These are phyloP conservation scores for Solanum piurae DNA, from an alignment of 257 asterid species.

Conservation along the genomic window DNA sequence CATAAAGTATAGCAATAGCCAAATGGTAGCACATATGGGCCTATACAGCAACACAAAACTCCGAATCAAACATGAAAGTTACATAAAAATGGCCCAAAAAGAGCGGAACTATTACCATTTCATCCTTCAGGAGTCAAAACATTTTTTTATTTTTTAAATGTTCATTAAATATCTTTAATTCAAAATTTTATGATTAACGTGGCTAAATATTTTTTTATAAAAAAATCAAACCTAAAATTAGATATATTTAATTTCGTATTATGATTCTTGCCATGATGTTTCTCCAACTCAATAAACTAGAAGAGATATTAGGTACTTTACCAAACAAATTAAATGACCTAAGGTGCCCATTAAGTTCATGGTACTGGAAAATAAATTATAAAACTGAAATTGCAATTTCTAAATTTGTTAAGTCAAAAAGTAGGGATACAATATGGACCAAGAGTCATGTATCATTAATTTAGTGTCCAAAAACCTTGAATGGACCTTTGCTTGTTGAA, in stretches of 20 bases:
- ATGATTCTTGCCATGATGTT: not conserved
- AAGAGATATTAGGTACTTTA: not conserved
- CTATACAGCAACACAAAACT: not conserved
- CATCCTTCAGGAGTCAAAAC: not conserved
- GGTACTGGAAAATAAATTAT: not conserved
- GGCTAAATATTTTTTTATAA: too few species aligned
- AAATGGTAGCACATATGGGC: not conserved
- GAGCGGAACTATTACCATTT: not conserved
- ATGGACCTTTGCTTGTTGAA: not conserved
- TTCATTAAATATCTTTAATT: not conserved
- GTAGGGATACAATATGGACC: not conserved
- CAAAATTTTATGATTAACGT: not conserved
- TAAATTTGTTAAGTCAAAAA: not conserved
- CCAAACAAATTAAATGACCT: not conserved
- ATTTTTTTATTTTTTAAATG: not conserved
- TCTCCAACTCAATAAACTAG: not conserved
- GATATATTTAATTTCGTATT: not conserved
- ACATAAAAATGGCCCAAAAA: not conserved
- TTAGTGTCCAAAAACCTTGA: not conserved
- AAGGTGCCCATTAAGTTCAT: not conserved
- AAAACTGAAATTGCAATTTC: not conserved
- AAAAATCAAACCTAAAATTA: not conserved
- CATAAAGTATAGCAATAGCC: not conserved
- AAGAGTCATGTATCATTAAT: not conserved
- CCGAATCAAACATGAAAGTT: not conserved